Conservation (phyloP, 208 protist genomes). For the Trypanosoma congolense region DNA sequence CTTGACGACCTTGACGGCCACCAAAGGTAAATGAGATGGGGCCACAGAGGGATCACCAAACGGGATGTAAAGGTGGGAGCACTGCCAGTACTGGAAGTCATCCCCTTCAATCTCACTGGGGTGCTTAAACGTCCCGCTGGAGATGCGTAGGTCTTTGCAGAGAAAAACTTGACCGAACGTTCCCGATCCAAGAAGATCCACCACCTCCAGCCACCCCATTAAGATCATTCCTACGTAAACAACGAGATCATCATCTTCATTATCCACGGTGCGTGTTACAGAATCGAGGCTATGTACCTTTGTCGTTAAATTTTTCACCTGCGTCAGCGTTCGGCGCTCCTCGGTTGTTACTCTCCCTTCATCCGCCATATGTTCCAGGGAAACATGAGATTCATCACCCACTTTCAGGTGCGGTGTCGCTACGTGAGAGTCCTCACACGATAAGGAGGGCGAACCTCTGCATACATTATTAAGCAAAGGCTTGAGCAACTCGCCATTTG, state of each 20-base stretch:
- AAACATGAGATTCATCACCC: background rate
- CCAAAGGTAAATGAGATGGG: conserved; percentile 53
- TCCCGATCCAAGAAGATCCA: conserved; percentile 66
- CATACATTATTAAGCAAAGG: no score
- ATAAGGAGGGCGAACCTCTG: no score
- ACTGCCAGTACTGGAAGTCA: conserved; percentile 85
- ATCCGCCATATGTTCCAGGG: background rate
- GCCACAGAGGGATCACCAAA: conserved; percentile 58
- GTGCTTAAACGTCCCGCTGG: conserved; percentile 62
- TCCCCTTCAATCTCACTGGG: conserved; percentile 60
- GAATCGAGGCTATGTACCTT: conserved; percentile 72
- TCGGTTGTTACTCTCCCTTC: conserved; percentile 9
- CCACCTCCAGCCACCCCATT: conserved; percentile 81
- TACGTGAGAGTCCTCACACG: background rate
- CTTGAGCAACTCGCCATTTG: no score
- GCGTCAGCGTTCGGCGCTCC: conserved; percentile 40
- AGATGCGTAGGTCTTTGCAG: conserved; percentile 77
- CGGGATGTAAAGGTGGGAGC: conserved; percentile 70
- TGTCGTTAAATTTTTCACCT: conserved; percentile 33
- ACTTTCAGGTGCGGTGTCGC: background rate
- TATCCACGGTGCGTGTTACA: conserved; percentile 63
- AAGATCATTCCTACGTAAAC: conserved; percentile 79
- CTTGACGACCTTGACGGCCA: conserved; percentile 85
- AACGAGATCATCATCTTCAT: conserved; percentile 66
- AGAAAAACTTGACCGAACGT: conserved; percentile 86